Evolutionary conservation across 257 asterid species (phyloP), one percentile per base, ranked within the genome.

Genomic region (Lantana camara): DNA sequence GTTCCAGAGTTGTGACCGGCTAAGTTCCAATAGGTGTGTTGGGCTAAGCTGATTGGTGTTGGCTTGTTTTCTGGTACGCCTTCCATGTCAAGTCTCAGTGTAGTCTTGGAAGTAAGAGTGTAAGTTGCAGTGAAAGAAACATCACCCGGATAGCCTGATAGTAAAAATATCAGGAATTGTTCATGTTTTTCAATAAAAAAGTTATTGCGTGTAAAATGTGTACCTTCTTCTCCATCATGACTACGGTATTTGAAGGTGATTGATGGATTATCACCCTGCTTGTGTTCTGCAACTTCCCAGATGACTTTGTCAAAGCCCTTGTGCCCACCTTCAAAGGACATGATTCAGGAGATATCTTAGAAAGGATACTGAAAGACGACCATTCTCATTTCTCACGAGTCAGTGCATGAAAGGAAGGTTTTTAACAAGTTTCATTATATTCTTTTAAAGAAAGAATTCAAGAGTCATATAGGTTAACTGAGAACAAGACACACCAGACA

Each of bases 191-290:
- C 3, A 10, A 24, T 21, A 3, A 35, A 35, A 35, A 5, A 35
- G 2, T 35, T 9, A 35, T 49, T 16, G 35, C 15, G 13, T 35
- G 48, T 15, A 7, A 20, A 59, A 54, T n/a, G 23, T 32, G 17
- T 69, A 94, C 99, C 99, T 90, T 94, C 99, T 78, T 94, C 99
- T 48, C 97, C 96, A 67, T 94, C 99, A 66, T 3, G 81, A 68
- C 98, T 83, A 63, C 72, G 80, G 73, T 91, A 94, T 64, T 83
- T 91, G 58, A 94, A 86, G 71, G 98, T 80, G 47, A 94, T 83
- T 20, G 97, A 94, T 63, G 99, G 97, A 57, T 75, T 77, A 60
- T 84, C 89, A 8, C 94, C 98, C 76, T 84, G 82, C 69, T 79
- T 86, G 37, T 91, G 67, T 29, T 86, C 95, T 41, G 80, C 87